A percentile compares a stretch with the other conserved stretches of the same genome.
phyloP scores from a whole-genome alignment of 2,329 filamentous ascomycete species.

The Diaporthe ampelina region DNA sequence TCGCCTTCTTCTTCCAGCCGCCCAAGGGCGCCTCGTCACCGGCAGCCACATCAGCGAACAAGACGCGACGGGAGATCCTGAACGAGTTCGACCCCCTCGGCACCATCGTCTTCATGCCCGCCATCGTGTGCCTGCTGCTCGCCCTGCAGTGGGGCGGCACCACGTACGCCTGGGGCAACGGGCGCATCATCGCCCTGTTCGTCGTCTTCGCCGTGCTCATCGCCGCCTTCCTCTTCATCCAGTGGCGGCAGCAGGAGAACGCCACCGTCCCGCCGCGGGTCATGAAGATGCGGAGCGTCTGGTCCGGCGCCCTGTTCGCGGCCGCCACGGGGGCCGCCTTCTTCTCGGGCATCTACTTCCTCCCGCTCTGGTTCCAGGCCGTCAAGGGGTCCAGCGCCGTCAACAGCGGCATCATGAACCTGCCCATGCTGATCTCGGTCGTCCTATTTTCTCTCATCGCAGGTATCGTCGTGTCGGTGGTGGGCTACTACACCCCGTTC shows the following conservation, averaged over 20 bases:
- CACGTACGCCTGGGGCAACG: slow-evolving; percentile 54
- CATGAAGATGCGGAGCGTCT: slow-evolving; percentile 54
- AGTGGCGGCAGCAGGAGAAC: slow-evolving; percentile 53
- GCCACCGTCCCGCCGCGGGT: slow-evolving; percentile 59
- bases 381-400: slow-evolving; percentile 54
- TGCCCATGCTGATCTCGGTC: slow-evolving; percentile 52
- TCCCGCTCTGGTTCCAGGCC: slow-evolving; percentile 57
- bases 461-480: slow-evolving; percentile 50
- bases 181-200: slow-evolving; percentile 55
- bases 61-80: slow-evolving; percentile 44
- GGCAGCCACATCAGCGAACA: slow-evolving; percentile 38
- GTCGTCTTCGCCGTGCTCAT: slow-evolving; percentile 53
- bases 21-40: slow-evolving; percentile 39
- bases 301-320: slow-evolving; percentile 48
- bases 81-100: slow-evolving; percentile 48
- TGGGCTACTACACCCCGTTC: slow-evolving; percentile 57
- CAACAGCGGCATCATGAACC: slow-evolving; percentile 54
- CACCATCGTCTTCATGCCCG: slow-evolving; percentile 49
- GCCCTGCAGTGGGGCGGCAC: slow-evolving; percentile 63
- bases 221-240: slow-evolving; percentile 51
- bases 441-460: slow-evolving; percentile 50
- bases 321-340: slow-evolving; percentile 52
- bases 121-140: slow-evolving; percentile 61
- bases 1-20: slow-evolving; percentile 48
- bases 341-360: slow-evolving; percentile 49